A percentile compares a stretch with the other conserved stretches of the same genome.
Evolutionary conservation across 192 early-diverging fungal genomes (phyloP).

Genomic region (Spinellus fusiger): DNA sequence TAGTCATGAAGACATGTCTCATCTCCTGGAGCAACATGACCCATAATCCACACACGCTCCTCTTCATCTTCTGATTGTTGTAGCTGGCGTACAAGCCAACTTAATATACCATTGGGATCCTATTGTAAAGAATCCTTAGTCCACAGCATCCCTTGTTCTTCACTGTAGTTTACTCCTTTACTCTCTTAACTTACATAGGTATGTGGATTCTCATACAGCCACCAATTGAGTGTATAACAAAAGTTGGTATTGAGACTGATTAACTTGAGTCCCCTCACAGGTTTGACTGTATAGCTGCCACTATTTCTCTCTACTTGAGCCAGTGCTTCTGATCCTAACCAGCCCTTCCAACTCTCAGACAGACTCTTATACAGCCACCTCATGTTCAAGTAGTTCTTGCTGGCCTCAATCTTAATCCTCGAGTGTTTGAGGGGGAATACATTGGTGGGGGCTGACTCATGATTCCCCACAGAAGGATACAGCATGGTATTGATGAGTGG

Average conservation of each 20-base stretch:
- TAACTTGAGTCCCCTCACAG: slow-evolving; percentile 36
- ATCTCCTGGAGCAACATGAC: slow-evolving; percentile 45
- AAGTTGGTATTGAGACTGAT: slow-evolving; percentile 56
- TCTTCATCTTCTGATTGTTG: slow-evolving; percentile 44
- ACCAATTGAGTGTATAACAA: slow-evolving; percentile 54
- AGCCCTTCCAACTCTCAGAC: slow-evolving; percentile 42
- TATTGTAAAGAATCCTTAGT: background rate
- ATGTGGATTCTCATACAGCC: slow-evolving; percentile 34
- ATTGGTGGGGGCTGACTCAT: slow-evolving; percentile 47
- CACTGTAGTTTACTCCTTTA: too few relatives aligned
- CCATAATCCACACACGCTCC: slow-evolving; percentile 50
- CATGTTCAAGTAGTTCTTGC: slow-evolving; percentile 15
- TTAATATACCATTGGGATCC: slow-evolving; percentile 45
- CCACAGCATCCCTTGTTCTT: background rate
- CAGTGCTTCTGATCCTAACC: slow-evolving; percentile 21
- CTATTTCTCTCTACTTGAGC: slow-evolving; percentile 34
- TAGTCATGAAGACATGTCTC: slow-evolving; percentile 43
- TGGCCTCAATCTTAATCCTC: slow-evolving; percentile 4
- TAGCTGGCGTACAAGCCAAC: slow-evolving; percentile 43
- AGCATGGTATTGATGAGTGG: slow-evolving; percentile 28
- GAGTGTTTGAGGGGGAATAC: slow-evolving; percentile 21
- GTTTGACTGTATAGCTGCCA: slow-evolving; percentile 43
- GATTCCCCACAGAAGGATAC: slow-evolving; percentile 49
- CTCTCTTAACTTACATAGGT: slow-evolving; percentile 10
- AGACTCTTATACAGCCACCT: slow-evolving; percentile 43